Percentiles rank a stretch among this genome's conserved stretches.
These are phyloP conservation scores for Neonectria hederae DNA, from an alignment of 2,329 filamentous ascomycete species.

Conservation along the genomic window DNA sequence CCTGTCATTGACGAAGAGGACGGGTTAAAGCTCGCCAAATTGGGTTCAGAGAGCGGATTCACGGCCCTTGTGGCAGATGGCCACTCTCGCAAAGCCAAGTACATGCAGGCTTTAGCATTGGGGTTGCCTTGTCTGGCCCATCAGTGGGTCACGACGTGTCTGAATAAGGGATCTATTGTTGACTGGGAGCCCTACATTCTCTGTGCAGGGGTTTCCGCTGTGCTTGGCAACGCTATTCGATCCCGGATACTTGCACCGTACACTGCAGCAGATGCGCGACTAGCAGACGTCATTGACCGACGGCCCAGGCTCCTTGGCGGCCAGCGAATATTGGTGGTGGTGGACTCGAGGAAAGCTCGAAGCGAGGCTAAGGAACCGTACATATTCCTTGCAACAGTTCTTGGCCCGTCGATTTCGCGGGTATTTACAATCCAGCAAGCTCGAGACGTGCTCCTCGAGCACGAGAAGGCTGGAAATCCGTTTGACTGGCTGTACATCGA, in stretches of 20 bases:
- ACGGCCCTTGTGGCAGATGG: constrained; percentile 86
- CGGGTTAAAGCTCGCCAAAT: constrained; percentile 62
- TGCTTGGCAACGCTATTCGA: constrained; percentile 78
- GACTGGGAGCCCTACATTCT: constrained; percentile 86
- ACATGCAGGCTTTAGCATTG: constrained; percentile 92
- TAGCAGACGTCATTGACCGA: constrained; percentile 65
- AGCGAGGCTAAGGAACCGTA: constrained; percentile 75
- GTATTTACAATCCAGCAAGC: constrained; percentile 75
- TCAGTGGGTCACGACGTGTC: constrained; percentile 81
- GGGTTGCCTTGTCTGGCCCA: constrained; percentile 86
- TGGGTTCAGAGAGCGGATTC: constrained; percentile 72
- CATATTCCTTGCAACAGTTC: constrained; percentile 79
- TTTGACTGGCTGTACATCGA: constrained; percentile 88
- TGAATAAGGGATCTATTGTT: constrained; percentile 68
- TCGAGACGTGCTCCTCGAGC: constrained; percentile 63
- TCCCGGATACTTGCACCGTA: constrained; percentile 76
- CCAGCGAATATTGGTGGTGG: constrained; percentile 77
- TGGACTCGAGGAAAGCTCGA: constrained; percentile 63
- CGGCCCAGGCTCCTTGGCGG: constrained; percentile 72
- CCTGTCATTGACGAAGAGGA: constrained; percentile 44
- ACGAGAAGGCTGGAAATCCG: constrained; percentile 54
- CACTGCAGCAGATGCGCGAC: constrained; percentile 62
- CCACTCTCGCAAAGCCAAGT: constrained; percentile 88
- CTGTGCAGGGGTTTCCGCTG: constrained; percentile 81
- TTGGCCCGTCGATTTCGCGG: constrained; percentile 77